Percentiles rank a stretch among this genome's conserved stretches.
Evolutionary conservation across 208 protist genomes (phyloP).

Genomic region (Leishmania martiniquensis): DNA sequence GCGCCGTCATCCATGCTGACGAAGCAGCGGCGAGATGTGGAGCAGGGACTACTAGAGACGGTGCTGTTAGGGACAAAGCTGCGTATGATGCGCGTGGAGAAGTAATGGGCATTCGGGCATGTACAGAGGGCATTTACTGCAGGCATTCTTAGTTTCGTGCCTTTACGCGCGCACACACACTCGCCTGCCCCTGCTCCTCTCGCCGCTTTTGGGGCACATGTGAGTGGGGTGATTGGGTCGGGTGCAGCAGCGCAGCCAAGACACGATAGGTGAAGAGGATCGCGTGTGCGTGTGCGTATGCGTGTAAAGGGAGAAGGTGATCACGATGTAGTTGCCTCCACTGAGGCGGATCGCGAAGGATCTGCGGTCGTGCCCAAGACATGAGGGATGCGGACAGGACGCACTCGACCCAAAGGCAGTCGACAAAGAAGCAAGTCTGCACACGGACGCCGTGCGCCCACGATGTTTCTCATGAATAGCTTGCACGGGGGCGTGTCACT

Average conservation of each 20-base stretch:
- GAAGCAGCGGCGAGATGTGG: conserved; percentile 62
- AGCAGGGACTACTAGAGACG: conserved; percentile 58
- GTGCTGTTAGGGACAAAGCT: conserved; percentile 44
- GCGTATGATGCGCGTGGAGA: conserved; percentile 32
- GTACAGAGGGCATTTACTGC: neutral
- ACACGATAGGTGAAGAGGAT: neutral
- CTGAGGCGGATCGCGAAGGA: no score
- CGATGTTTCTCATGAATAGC: no score
- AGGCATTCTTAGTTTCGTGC: neutral
- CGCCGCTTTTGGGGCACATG: no score
- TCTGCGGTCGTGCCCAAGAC: no score
- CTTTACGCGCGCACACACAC: neutral
- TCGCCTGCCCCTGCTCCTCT: neutral
- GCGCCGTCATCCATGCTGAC: conserved; percentile 50
- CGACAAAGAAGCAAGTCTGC: no score
- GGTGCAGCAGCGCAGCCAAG: neutral
- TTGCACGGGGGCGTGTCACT: neutral
- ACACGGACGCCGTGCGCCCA: no score
- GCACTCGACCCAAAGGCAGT: no score
- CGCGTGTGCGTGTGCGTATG: no score
- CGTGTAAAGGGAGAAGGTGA: neutral
- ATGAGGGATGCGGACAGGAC: neutral
- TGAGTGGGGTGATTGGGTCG: neutral
- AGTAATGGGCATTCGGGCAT: neutral
- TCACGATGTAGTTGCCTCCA: neutral